A percentile compares a stretch with the other conserved stretches of the same genome.
Evolutionary conservation across 441 rosid species (phyloP).

Genomic region (Eugenia klotzschiana): DNA sequence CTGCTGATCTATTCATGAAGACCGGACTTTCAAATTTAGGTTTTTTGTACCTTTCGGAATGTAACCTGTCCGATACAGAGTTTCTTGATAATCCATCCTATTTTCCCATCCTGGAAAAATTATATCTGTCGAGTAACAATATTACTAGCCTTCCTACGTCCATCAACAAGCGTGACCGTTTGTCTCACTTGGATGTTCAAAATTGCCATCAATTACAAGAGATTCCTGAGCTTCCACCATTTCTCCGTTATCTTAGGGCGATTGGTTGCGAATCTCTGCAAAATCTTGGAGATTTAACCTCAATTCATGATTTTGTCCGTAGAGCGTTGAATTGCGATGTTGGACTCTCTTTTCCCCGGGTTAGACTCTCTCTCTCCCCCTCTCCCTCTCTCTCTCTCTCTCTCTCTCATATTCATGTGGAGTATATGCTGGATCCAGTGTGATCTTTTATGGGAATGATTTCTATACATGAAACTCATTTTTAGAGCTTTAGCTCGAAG

Average conservation of each 20-base stretch:
- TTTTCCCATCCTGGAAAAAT: rapidly evolving
- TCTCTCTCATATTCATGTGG: no score
- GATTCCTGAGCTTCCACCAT: neutral
- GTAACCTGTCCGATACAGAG: neutral
- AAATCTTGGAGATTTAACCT: neutral
- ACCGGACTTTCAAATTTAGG: rapidly evolving
- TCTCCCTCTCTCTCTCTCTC: neutral
- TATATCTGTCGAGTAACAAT: rapidly evolving
- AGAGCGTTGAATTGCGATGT: no score
- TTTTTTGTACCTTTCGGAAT: rapidly evolving
- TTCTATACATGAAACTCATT: no score
- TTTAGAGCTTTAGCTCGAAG: neutral
- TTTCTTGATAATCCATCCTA: neutral
- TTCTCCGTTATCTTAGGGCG: rapidly evolving
- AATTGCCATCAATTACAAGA: neutral
- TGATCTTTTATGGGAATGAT: no score
- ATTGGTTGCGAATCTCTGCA: neutral
- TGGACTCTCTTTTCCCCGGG: no score
- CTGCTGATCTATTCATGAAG: rapidly evolving
- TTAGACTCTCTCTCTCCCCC: neutral
- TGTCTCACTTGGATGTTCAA: rapidly evolving
- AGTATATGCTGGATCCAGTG: no score
- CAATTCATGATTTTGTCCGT: neutral
- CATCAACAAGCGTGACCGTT: neutral
- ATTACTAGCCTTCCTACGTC: neutral